Evolutionary conservation across 345 rosid species (phyloP), one percentile per base, ranked within the genome.

Genomic region (Camelina hispida): DNA sequence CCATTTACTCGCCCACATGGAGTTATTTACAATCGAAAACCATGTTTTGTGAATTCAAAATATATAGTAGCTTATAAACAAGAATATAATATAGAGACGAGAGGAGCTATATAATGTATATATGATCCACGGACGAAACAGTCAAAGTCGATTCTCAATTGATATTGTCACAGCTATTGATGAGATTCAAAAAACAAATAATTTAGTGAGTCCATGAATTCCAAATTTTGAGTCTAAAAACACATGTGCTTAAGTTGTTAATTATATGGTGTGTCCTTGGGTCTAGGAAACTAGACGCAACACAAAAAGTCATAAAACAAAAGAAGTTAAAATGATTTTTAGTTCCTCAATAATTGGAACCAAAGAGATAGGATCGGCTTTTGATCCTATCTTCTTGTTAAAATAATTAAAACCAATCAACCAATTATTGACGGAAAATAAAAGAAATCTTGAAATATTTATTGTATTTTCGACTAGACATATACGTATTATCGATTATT

Each of bases 271-370:
- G 58, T 54, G 62, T 70, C 80, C 76, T 64, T 63, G 59, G 34
- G 46, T 63, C 9, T 63, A 77, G 66, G 80, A 77, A 77, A 77
- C 67, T 64, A 65, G 56, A 59, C 47, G 43, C 76, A 64, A 12
- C 76, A 64, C 18, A 37, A 57, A 9, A 74, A 77, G 67, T 64
- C 71, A 38, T 46, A 38, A 57, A 15, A 46, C 6, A 53, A 22
- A 22, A 22, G n/a, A 71, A 66, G 34, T 59, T 71, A 11, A 47
- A 40, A 51, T 78, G 61, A 35, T 22, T 58, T 57, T 20, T 72
- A 60, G 77, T 66, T 78, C 78, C 81, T 72, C 73, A 72, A 78
- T 78, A 58, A 78, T 78, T 78, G 78, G 73, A 72, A 72, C 77
- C 77, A 78, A 60, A 59, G 73, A 72, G 81, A 78, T 78, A 72